Conservation (phyloP, 768 basidiomycete genomes). For the Russula griseocarnosa region DNA sequence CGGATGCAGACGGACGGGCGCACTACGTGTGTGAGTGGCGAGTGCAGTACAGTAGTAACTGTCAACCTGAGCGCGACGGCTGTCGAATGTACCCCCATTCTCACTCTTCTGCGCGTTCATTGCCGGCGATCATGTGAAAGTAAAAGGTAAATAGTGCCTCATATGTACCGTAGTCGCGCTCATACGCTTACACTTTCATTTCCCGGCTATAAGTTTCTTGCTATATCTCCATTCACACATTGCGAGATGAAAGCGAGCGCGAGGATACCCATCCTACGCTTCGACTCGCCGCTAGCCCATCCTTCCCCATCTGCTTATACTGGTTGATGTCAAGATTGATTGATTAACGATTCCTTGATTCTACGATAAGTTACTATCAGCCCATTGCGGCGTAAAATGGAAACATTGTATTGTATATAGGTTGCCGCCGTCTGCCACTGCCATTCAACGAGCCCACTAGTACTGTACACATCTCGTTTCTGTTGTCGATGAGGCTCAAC, state of each 20-base stretch:
- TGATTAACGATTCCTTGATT: too few relatives aligned
- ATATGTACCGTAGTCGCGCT: too few relatives aligned
- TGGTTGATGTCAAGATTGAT: background rate
- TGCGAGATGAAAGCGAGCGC: slow-evolving; percentile 18
- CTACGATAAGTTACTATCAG: too few relatives aligned
- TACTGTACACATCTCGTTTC: background rate
- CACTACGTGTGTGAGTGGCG: background rate
- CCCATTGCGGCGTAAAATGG: too few relatives aligned
- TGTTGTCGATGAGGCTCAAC: background rate
- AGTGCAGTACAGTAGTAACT: too few relatives aligned
- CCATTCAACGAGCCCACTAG: too few relatives aligned
- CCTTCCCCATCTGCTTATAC: slow-evolving; percentile 22
- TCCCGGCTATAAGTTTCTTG: slow-evolving; percentile 14
- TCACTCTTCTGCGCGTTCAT: background rate
- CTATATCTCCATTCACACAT: slow-evolving; percentile 8
- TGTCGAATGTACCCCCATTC: background rate
- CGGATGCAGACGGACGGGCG: background rate
- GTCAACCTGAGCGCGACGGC: slow-evolving; percentile 1
- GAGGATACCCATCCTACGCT: slow-evolving; percentile 26
- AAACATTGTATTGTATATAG: too few relatives aligned
- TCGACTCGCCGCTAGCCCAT: slow-evolving; percentile 22
- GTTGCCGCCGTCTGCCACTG: too few relatives aligned
- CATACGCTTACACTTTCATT: slow-evolving; percentile 1
- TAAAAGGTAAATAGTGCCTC: too few relatives aligned
- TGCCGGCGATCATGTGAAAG: too few relatives aligned